Evolutionary conservation across 495 filamentous ascomycete genomes (phyloP).

Genomic region (Cudoniella acicularis): DNA sequence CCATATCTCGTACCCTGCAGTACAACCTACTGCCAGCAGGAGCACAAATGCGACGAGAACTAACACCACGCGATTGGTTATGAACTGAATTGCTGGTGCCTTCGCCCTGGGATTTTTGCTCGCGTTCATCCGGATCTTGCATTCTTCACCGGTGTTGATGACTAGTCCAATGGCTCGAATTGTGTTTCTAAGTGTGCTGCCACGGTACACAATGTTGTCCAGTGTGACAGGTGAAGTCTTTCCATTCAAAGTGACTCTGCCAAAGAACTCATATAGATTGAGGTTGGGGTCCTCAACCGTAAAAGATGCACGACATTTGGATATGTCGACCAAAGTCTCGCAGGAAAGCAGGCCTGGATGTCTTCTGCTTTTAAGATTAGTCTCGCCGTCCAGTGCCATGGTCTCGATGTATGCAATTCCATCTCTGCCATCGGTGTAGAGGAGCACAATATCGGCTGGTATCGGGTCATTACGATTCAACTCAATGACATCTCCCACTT

Average conservation of each 20-base stretch:
- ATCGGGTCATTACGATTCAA: constrained; percentile 71
- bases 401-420: constrained; percentile 86
- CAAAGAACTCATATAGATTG: constrained; percentile 90
- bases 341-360: constrained; percentile 64
- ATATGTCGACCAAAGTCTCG: constrained; percentile 52
- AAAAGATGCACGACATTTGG: constrained; percentile 48
- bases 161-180: constrained; percentile 71
- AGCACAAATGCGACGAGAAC: constrained; percentile 78
- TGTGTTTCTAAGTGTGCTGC: constrained; percentile 85
- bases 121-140: constrained; percentile 97
- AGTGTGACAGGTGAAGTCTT: constrained; percentile 76
- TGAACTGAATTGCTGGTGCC: constrained; percentile 72
- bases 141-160: constrained; percentile 93
- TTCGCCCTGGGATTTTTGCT: constrained; percentile 90
- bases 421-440: constrained; percentile 69
- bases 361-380: constrained; percentile 86
- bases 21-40: constrained; percentile 71
- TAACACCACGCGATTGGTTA: constrained; percentile 82
- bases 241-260: constrained; percentile 63
- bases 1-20: constrained; percentile 82
- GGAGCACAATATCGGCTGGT: constrained; percentile 77
- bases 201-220: constrained; percentile 82
- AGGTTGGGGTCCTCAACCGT: constrained; percentile 88
- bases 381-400: constrained; percentile 93
- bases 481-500: constrained; percentile 79